Evolutionary conservation across 176 grass and related monocot species (phyloP).

Genomic region (Elymus sibiricus): DNA sequence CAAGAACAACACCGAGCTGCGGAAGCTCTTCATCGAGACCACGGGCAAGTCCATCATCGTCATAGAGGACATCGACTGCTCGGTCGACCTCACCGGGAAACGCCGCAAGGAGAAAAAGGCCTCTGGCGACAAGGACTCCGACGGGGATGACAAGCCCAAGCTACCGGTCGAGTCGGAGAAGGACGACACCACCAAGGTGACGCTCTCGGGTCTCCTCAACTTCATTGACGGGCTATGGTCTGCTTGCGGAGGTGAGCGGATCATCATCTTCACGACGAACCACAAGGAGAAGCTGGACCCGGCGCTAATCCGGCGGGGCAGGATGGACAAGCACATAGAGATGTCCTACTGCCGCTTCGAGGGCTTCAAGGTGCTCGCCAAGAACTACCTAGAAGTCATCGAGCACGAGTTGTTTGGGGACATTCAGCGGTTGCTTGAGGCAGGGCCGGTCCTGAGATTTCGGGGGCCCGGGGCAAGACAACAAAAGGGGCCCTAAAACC

Average conservation of each 20-base stretch:
- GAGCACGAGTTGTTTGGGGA: slow-evolving; percentile 32
- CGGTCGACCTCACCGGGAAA: slow-evolving; percentile 58
- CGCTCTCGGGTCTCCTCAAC: slow-evolving; percentile 64
- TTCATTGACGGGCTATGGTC: slow-evolving; percentile 86
- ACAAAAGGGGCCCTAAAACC: no score
- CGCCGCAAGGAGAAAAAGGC: slow-evolving; percentile 40
- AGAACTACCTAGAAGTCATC: slow-evolving; percentile 43
- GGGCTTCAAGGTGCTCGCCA: slow-evolving; percentile 62
- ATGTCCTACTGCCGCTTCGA: slow-evolving; percentile 62
- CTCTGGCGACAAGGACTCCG: background rate
- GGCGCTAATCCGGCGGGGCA: slow-evolving; percentile 56
- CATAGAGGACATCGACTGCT: slow-evolving; percentile 62
- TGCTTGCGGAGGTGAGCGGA: slow-evolving; percentile 62
- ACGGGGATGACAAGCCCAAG: background rate
- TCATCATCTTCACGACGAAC: slow-evolving; percentile 79
- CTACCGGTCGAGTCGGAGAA: background rate
- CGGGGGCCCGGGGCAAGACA: no score
- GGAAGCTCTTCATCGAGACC: slow-evolving; percentile 50
- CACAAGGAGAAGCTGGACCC: slow-evolving; percentile 63
- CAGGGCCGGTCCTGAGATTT: no score
- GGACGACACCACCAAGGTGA: slow-evolving; percentile 41
- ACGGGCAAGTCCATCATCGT: background rate
- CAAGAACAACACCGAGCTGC: slow-evolving; percentile 67
- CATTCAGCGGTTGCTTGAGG: slow-evolving; percentile 30
- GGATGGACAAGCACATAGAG: slow-evolving; percentile 91